Percentiles rank a stretch among this genome's conserved stretches.
phyloP scores from a whole-genome alignment of 306 rosid species.

The Pueraria montana region DNA sequence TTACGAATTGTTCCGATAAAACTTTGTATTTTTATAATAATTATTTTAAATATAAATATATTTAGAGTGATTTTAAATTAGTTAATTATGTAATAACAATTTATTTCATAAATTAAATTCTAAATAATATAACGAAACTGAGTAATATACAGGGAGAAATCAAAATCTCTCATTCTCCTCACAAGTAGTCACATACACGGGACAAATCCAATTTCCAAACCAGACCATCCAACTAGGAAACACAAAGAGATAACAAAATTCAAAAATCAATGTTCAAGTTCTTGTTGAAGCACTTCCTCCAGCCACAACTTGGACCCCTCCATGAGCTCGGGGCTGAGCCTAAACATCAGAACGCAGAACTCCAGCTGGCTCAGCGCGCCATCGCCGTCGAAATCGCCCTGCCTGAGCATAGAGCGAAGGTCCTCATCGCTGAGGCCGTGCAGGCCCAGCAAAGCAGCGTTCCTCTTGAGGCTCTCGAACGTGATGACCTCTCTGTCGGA shows the following conservation, averaged over 20 bases:
- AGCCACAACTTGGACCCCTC: constrained; percentile 64
- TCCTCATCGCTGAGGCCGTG: constrained; percentile 68
- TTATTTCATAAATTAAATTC: too few relatives aligned
- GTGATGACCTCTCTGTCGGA: constrained; percentile 63
- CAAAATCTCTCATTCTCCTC: not conserved
- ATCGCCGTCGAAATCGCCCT: constrained; percentile 82
- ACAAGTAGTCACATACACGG: too few relatives aligned
- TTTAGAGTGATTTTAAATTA: too few relatives aligned
- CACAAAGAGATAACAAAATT: not conserved
- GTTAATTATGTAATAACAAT: too few relatives aligned
- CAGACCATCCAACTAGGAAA: not conserved
- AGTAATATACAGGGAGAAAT: too few relatives aligned
- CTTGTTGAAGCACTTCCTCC: constrained; percentile 59
- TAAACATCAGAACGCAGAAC: constrained; percentile 82
- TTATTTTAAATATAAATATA: too few relatives aligned
- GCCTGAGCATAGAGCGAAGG: constrained; percentile 63
- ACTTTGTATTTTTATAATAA: too few relatives aligned
- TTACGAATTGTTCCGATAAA: too few relatives aligned
- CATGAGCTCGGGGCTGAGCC: constrained; percentile 85
- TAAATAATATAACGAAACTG: too few relatives aligned
- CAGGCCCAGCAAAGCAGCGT: constrained; percentile 65
- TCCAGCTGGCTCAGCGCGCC: constrained; percentile 80
- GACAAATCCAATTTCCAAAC: too few relatives aligned
- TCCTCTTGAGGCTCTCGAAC: constrained; percentile 73
- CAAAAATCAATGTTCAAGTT: constrained; percentile 34